Evolutionary conservation across 257 asterid species (phyloP).

Genomic region (Galeopsis tetrahit): DNA sequence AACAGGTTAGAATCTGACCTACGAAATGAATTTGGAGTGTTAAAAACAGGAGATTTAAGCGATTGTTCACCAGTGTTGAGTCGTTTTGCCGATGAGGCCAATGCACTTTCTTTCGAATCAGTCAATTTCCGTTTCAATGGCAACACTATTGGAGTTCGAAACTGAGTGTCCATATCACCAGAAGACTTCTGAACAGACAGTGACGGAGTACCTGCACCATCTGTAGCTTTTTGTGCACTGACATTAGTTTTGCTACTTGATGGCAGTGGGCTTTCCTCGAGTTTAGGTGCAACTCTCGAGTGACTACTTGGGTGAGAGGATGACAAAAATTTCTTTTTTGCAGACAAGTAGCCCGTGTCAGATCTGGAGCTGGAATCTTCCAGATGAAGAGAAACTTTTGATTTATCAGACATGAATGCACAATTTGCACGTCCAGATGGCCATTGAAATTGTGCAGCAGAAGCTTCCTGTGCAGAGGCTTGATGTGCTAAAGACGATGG

Average conservation of each 20-base stretch:
- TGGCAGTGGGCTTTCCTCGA: constrained; percentile 52
- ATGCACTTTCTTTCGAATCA: constrained; percentile 64
- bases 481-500: constrained; percentile 88
- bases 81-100: constrained; percentile 60
- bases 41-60: constrained; percentile 59
- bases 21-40: constrained; percentile 58
- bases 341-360: constrained; percentile 52
- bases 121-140: constrained; percentile 89
- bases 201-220: constrained; percentile 58
- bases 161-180: constrained; percentile 57
- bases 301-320: constrained; percentile 50
- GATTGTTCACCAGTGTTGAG: constrained; percentile 66
- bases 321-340: constrained; percentile 56
- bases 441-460: constrained; percentile 78
- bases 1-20: constrained; percentile 58
- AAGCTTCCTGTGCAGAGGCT: constrained; percentile 67
- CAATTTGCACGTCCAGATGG: constrained; percentile 78
- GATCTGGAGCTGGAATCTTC: constrained; percentile 54
- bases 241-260: constrained; percentile 47
- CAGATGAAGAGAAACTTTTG: constrained; percentile 45
- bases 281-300: constrained; percentile 43
- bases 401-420: constrained; percentile 75
- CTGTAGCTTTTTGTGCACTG: constrained; percentile 44
- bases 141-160: constrained; percentile 77
- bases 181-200: constrained; percentile 48